Evolutionary conservation across 164 flowering plant species (phyloP), one percentile per base, ranked within the genome.

Genomic region (Houttuynia cordata): DNA sequence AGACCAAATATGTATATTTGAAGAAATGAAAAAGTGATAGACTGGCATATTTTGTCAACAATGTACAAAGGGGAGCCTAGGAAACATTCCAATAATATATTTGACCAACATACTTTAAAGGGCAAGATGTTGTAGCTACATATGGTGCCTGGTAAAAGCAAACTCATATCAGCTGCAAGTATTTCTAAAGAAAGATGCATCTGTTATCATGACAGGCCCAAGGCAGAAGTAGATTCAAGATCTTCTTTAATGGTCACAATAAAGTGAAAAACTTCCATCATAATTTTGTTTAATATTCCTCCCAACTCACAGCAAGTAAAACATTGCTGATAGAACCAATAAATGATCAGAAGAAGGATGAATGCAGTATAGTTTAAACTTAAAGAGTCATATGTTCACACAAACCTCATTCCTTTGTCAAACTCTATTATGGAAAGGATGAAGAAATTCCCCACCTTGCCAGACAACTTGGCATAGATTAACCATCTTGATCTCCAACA

Each of bases 231-330:
- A 60, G 57, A 39, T 59, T 64, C 54, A 59, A 58, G 56, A 49
- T 61, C 49, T 25, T 10, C 63, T 68, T 54, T 63, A 47, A 51
- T 59, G 62, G n/a, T 14, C 24, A 49, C 60, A 50, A 62, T 58
- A 59, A 54, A 62, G 70, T 63, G 59, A 63, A 67, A 67, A 65
- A 57, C 56, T 53, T 56, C 17, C 24, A 10, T 61, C 56, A 12
- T 2, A 45, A 12, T 45, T 12, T 8, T 45, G 49, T 15, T 14
- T 63, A 15, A 54, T 52, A 60, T 67, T 63, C 70, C 63, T 67
- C 64, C 62, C 47, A 63, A 63, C 58, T 63, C 58, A 42, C 42
- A 39, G 50, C 63, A 71, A 63, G 67, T 67, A 71, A 14, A 63
- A 20, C 30, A 40, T 49, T 59, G 23, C 8, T 17, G 34, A 17